Percentiles rank a stretch among this genome's conserved stretches.
These are phyloP conservation scores for Trifolium subterraneum DNA, from an alignment of 306 rosid genomes.

Conservation along the genomic window DNA sequence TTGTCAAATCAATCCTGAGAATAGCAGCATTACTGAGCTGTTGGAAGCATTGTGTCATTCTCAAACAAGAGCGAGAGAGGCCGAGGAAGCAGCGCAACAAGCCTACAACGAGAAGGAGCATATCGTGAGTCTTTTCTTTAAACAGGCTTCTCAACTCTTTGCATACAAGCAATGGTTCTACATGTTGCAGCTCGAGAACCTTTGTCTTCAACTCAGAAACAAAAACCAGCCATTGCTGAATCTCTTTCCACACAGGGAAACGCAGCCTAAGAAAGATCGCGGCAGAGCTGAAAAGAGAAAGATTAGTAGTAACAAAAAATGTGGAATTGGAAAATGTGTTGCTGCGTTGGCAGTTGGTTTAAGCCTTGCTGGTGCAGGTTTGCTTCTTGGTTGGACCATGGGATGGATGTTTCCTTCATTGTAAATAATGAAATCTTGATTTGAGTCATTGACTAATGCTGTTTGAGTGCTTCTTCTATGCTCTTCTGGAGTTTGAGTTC, in stretches of 20 bases:
- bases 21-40: constrained; percentile 64
- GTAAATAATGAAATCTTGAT: constrained; percentile 38
- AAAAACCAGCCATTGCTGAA: constrained; percentile 59
- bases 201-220: constrained; percentile 70
- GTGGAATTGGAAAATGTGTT: constrained; percentile 49
- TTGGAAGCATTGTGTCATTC: constrained; percentile 87
- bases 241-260: constrained; percentile 51
- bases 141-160: constrained; percentile 85
- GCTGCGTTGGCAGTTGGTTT: constrained; percentile 72
- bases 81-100: constrained; percentile 81
- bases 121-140: constrained; percentile 67
- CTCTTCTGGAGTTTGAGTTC: constrained; percentile 32
- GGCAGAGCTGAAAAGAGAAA: constrained; percentile 49
- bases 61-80: constrained; percentile 92
- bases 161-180: constrained; percentile 90
- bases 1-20: constrained; percentile 40
- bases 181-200: constrained; percentile 81
- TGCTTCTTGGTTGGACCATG: constrained; percentile 94
- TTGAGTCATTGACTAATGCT: constrained; percentile 22
- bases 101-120: constrained; percentile 88
- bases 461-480: constrained; percentile 19
- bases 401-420: constrained; percentile 80
- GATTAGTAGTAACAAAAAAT: constrained; percentile 39
- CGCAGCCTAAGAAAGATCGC: constrained; percentile 54
- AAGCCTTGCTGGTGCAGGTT: constrained; percentile 85